Evolutionary conservation across 345 rosid genomes (phyloP), one percentile per base, ranked within the genome.

Genomic region (Boechera retrofracta): DNA sequence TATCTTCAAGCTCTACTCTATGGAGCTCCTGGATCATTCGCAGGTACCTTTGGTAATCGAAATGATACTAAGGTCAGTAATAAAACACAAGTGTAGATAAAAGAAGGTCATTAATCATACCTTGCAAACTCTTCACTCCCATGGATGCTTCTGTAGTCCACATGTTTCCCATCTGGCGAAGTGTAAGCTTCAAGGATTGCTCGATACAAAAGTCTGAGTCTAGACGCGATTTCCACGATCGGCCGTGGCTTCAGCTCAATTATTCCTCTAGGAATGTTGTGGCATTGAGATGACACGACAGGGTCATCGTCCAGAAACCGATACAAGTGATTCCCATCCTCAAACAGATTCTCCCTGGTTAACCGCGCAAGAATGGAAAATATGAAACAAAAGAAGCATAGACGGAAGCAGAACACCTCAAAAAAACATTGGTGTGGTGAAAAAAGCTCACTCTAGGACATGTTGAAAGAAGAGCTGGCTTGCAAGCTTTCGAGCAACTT

Each of bases 91-190:
- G 44, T 48, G 38, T 57, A 67, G 33, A 52, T 31, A 59, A 15
- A 28, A 64, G 36, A 67, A 48, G 6, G 44, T 39, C 54, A 47
- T 10, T 35, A 54, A 24, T 0, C 82, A 68, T 35, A 93, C 98
- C 98, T 89, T 76, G 96, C 97, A 78, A 91, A 93, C 79, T 91
- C 97, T 85, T 91, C 98, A 72, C 97, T 93, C 62, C 96, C 98
- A 85, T 91, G 94, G 71, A 93, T 84, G 74, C 87, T 93, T 88
- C 87, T 85, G 61, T 93, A 93, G 81, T 93, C 94, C 35, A 93
- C 87, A 80, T 91, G 96, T 84, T 72, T 87, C 44, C 97, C 97
- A 85, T 89, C 92, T 58, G 77, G 85, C 1, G 92, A 89, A 73
- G 81, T 77, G 81, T 87, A 93, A 62, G 94, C 92, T 78, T 93